Percentiles rank a stretch among this genome's conserved stretches.
These are phyloP conservation scores for Dichotomopilus funicola DNA, from an alignment of 2,329 filamentous ascomycete species.

Conservation along the genomic window DNA sequence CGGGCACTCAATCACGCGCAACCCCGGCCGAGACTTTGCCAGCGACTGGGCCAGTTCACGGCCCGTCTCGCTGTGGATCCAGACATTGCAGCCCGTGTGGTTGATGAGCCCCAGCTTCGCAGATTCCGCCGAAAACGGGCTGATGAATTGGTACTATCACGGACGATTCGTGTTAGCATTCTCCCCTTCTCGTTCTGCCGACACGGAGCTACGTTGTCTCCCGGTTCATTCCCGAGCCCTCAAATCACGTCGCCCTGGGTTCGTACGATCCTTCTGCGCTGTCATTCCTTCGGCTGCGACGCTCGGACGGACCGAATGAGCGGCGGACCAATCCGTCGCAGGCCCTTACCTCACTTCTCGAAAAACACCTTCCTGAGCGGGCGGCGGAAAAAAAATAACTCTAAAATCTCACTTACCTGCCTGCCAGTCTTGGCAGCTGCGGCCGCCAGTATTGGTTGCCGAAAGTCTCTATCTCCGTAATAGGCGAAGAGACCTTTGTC, in stretches of 20 bases:
- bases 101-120: neutral
- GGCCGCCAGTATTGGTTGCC: neutral
- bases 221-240: too few relatives aligned
- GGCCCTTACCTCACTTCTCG: too few relatives aligned
- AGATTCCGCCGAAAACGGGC: neutral
- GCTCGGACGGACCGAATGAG: too few relatives aligned
- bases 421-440: neutral
- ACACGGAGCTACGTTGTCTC: too few relatives aligned
- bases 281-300: too few relatives aligned
- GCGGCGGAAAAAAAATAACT: too few relatives aligned
- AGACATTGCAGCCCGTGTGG: neutral
- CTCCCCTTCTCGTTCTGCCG: too few relatives aligned
- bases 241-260: too few relatives aligned
- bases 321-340: too few relatives aligned
- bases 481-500: neutral
- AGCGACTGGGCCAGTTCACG: neutral
- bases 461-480: neutral
- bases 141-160: neutral
- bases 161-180: too few relatives aligned
- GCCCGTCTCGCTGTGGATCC: neutral
- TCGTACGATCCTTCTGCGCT: too few relatives aligned
- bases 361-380: too few relatives aligned
- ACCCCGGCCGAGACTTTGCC: neutral
- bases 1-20: neutral
- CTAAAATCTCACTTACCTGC: neutral